phyloP scores from a whole-genome alignment of 1,139 yeast species.

The Meyerozyma smithsonii region DNA sequence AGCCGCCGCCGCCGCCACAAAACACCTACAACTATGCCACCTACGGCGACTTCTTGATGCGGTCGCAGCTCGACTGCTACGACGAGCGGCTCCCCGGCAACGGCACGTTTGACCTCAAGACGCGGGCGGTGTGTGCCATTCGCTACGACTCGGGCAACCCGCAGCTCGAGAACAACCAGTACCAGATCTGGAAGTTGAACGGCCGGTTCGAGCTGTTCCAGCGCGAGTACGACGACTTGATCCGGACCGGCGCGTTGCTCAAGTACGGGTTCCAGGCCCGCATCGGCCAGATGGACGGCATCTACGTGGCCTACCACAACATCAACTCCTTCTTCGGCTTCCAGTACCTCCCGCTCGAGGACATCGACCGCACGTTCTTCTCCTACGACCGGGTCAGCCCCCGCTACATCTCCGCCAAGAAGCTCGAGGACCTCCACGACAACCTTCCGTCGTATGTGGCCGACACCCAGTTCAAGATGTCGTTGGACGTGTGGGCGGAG shows the following conservation, averaged over 20 bases:
- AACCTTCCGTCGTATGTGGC: conserved; percentile 52
- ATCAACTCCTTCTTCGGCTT: conserved; percentile 80
- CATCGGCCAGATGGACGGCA: conserved; percentile 96
- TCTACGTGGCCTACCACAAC: conserved; percentile 87
- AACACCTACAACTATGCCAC: conserved; percentile 66
- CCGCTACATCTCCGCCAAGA: conserved; percentile 35
- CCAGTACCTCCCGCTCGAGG: conserved; percentile 74
- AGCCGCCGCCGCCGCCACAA: conserved; percentile 10
- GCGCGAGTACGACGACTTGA: conserved; percentile 71
- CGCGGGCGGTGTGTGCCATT: conserved; percentile 85
- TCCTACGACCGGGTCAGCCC: conserved; percentile 18
- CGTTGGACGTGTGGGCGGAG: conserved; percentile 53
- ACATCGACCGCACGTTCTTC: conserved; percentile 52
- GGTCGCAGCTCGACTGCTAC: conserved; percentile 88
- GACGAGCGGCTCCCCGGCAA: conserved; percentile 79
- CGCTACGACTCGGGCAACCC: conserved; percentile 73
- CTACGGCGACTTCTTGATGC: conserved; percentile 64
- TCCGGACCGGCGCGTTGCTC: conserved; percentile 65
- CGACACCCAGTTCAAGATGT: conserved; percentile 63
- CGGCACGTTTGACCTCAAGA: conserved; percentile 88
- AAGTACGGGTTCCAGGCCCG: conserved; percentile 90
- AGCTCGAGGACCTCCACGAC: conserved; percentile 22
- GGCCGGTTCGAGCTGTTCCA: conserved; percentile 78
- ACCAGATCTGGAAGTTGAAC: conserved; percentile 54
- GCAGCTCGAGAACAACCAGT: conserved; percentile 50